Percentiles rank a stretch among this genome's conserved stretches.
phyloP scores from a whole-genome alignment of 1,139 yeast genomes.

The Hansenula sp. region DNA sequence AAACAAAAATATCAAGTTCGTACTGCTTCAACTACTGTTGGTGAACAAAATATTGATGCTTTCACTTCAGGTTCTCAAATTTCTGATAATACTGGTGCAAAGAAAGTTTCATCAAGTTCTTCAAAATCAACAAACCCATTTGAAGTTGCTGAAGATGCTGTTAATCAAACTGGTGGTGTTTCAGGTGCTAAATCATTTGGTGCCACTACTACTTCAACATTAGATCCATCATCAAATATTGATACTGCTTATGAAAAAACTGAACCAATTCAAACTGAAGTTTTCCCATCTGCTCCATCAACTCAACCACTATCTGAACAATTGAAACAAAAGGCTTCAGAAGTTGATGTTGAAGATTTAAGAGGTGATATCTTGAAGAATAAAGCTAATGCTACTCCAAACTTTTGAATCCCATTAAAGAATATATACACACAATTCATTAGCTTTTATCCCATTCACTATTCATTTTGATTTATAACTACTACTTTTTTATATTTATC shows the following conservation, averaged over 20 bases:
- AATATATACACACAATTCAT: no score
- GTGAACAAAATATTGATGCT: constrained; percentile 31
- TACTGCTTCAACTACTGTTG: constrained; percentile 71
- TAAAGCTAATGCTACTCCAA: constrained; percentile 20
- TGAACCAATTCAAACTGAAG: constrained; percentile 22
- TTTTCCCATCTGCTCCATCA: constrained; percentile 46
- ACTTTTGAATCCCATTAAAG: constrained; percentile 9
- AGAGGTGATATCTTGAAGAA: constrained; percentile 26
- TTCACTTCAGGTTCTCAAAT: constrained; percentile 22
- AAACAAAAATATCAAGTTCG: constrained; percentile 57
- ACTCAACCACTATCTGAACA: constrained; percentile 21
- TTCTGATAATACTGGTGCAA: constrained; percentile 17
- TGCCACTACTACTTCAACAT: constrained; percentile 34
- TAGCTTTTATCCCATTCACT: no score
- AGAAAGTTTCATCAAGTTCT: constrained; percentile 1
- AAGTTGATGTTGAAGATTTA: constrained; percentile 23
- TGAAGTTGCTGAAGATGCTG: constrained; percentile 19
- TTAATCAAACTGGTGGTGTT: constrained; percentile 1
- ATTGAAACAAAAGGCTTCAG: constrained; percentile 12
- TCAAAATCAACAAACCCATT: constrained; percentile 5
- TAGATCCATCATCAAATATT: constrained; percentile 19
- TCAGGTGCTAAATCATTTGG: constrained; percentile 1
- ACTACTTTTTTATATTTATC: no score
- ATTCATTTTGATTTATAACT: neutral
- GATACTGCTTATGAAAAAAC: constrained; percentile 32